A percentile compares a stretch with the other conserved stretches of the same genome.
phyloP scores from a whole-genome alignment of 1,284 basidiomycete genomes.

The Cystobasidium slooffiae region DNA sequence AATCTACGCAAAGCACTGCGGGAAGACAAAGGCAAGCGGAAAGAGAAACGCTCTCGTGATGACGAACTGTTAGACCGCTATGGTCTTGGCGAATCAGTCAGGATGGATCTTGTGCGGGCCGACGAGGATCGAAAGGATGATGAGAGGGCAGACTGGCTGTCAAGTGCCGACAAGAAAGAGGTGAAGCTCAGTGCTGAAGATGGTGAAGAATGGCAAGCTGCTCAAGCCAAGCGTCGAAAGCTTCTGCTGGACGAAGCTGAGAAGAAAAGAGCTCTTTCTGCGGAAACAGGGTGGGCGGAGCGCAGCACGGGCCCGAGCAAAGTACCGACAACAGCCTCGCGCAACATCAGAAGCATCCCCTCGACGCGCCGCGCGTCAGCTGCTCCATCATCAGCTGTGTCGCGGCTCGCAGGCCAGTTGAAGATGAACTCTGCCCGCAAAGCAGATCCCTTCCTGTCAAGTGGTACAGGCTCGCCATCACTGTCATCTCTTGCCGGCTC shows the following conservation, averaged over 20 bases:
- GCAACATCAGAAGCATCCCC: not conserved
- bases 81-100: slow-evolving; percentile 46
- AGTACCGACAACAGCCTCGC: not conserved
- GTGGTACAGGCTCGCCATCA: not conserved
- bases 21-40: slow-evolving; percentile 77
- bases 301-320: not conserved
- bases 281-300: slow-evolving; percentile 40
- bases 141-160: slow-evolving; percentile 31
- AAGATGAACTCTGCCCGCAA: slow-evolving; percentile 36
- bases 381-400: slow-evolving; percentile 8
- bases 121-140: slow-evolving; percentile 39
- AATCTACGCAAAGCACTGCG: slow-evolving; percentile 79
- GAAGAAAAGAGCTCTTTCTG: slow-evolving; percentile 13
- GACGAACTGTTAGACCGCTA: slow-evolving; percentile 65
- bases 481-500: slow-evolving; percentile 20
- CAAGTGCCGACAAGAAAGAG: slow-evolving; percentile 31
- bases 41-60: slow-evolving; percentile 69
- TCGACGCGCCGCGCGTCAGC: not conserved
- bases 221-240: slow-evolving; percentile 33
- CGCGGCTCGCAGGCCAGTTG: slow-evolving; percentile 21
- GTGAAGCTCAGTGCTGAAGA: slow-evolving; percentile 26
- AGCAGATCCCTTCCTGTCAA: slow-evolving; percentile 27
- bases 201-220: slow-evolving; percentile 23
- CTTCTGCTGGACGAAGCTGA: slow-evolving; percentile 5
- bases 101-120: slow-evolving; percentile 38